phyloP scores from a whole-genome alignment of 805 yeast genomes.

The Kuraishia cidri region DNA sequence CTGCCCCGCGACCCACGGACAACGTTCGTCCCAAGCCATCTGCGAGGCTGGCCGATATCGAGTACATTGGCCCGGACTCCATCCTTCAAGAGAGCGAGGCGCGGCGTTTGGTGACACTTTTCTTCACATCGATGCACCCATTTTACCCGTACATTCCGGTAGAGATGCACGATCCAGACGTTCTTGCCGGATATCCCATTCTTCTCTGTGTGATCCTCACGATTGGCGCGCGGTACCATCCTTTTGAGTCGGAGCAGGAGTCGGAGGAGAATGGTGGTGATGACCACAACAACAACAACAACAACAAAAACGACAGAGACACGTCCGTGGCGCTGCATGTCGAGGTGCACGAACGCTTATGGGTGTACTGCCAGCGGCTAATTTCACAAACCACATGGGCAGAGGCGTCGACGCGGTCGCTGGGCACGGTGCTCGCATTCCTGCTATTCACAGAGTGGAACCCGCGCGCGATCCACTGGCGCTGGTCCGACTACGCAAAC shows the following conservation, averaged over 20 bases:
- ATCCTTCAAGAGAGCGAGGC: constrained; percentile 61
- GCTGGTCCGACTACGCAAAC: constrained; percentile 80
- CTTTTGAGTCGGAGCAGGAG: constrained; percentile 21
- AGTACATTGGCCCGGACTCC: constrained; percentile 42
- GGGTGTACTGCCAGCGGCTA: constrained; percentile 77
- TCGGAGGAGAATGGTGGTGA: constrained; percentile 18
- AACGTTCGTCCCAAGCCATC: constrained; percentile 41
- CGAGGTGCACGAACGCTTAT: constrained; percentile 67
- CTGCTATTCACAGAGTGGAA: constrained; percentile 90
- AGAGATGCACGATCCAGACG: constrained; percentile 57
- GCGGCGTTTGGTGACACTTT: constrained; percentile 42
- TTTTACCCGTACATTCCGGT: constrained; percentile 82
- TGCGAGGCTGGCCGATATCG: constrained; percentile 44
- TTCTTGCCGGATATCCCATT: constrained; percentile 71
- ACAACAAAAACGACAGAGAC: constrained; percentile 2
- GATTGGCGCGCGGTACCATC: constrained; percentile 70
- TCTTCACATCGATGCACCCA: constrained; percentile 78
- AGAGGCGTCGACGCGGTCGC: constrained; percentile 78
- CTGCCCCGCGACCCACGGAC: too few species aligned
- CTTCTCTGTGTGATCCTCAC: constrained; percentile 75
- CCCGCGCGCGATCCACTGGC: constrained; percentile 87
- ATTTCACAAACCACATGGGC: constrained; percentile 91
- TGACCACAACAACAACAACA: constrained; percentile 8
- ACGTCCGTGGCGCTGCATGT: constrained; percentile 32
- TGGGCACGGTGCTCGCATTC: constrained; percentile 83